These are phyloP conservation scores for Phytophthora europaea DNA, from an alignment of 352 stramenopile genomes.

Conservation along the genomic window DNA sequence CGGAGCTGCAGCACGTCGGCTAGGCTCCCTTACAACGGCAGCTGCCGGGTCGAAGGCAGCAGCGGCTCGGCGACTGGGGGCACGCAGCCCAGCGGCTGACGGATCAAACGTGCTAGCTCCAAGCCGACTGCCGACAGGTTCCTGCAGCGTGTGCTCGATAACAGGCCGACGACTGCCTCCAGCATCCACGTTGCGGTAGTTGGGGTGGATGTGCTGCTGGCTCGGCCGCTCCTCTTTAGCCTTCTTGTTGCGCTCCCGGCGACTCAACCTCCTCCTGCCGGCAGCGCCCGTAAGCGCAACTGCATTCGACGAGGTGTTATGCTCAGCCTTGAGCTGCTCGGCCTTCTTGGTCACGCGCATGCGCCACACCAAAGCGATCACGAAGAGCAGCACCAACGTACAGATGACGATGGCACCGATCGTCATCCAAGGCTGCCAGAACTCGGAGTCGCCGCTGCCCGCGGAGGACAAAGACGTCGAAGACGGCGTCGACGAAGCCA, in stretches of 20 bases:
- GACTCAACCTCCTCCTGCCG: conserved; percentile 16
- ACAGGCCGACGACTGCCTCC: conserved; percentile 19
- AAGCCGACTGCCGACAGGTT: conserved; percentile 4
- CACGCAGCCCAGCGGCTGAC: conserved; percentile 12
- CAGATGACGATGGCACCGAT: conserved; percentile 65
- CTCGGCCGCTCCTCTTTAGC: conserved; percentile 21
- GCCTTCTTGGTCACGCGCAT: conserved; percentile 42
- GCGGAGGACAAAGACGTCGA: conserved; percentile 43
- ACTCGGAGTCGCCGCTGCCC: conserved; percentile 12
- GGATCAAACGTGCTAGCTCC: conserved; percentile 8
- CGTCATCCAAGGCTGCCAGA: conserved; percentile 87
- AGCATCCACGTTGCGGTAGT: conserved; percentile 42
- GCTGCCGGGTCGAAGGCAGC: conserved; percentile 25
- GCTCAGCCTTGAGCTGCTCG: conserved; percentile 31
- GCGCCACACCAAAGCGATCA: conserved; percentile 64
- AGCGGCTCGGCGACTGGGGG: conserved; percentile 24
- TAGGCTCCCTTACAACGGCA: conserved; percentile 15
- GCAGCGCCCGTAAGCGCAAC: conserved; percentile 20
- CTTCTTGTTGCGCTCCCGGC: conserved; percentile 27
- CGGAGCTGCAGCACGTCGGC: conserved; percentile 15
- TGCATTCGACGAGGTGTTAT: conserved; percentile 18
- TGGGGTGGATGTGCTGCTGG: conserved; percentile 34
- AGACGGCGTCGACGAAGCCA: conserved; percentile 77
- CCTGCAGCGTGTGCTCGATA: conserved; percentile 10
- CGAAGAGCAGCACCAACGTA: conserved; percentile 59